Percentiles rank a stretch among this genome's conserved stretches.
Conservation (phyloP, 139 green algal genomes). For the Chlorella sp. region DNA sequence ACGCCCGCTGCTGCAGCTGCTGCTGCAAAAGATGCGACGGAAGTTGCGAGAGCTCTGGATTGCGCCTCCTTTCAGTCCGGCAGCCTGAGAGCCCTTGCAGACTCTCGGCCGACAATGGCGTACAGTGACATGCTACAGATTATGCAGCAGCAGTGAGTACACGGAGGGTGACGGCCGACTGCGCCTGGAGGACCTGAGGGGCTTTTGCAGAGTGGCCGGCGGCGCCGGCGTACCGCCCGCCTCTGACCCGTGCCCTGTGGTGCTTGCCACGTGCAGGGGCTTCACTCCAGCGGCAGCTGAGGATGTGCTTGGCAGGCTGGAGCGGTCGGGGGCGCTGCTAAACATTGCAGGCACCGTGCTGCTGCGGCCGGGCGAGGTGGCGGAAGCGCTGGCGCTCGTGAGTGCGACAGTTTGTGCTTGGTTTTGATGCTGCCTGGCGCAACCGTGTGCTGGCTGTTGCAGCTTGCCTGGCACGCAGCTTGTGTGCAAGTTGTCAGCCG, state of each 20-base stretch:
- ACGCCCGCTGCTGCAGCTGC: background rate
- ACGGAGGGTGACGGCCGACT: background rate
- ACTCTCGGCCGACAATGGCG: background rate
- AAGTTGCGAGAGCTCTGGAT: background rate
- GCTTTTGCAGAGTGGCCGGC: background rate
- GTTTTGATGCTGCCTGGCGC: background rate
- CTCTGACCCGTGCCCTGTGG: background rate
- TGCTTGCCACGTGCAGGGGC: background rate
- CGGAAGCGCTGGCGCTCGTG: slow-evolving; percentile 9
- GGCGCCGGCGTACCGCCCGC: too few relatives aligned
- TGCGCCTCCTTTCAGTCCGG: background rate
- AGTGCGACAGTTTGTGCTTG: background rate
- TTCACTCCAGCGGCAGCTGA: slow-evolving; percentile 1
- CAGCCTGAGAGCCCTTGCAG: background rate
- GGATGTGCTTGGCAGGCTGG: background rate
- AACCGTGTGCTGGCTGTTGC: background rate
- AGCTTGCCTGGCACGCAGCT: background rate
- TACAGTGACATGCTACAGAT: background rate
- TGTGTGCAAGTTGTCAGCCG: background rate
- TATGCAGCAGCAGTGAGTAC: background rate
- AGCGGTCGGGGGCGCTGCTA: background rate
- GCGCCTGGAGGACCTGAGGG: background rate
- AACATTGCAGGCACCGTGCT: slow-evolving; percentile 12
- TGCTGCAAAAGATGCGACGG: background rate
- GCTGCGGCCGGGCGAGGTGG: slow-evolving; percentile 29